Evolutionary conservation across 805 yeast species (phyloP), one percentile per base, ranked within the genome.

Genomic region (Candida jianshihensis): DNA sequence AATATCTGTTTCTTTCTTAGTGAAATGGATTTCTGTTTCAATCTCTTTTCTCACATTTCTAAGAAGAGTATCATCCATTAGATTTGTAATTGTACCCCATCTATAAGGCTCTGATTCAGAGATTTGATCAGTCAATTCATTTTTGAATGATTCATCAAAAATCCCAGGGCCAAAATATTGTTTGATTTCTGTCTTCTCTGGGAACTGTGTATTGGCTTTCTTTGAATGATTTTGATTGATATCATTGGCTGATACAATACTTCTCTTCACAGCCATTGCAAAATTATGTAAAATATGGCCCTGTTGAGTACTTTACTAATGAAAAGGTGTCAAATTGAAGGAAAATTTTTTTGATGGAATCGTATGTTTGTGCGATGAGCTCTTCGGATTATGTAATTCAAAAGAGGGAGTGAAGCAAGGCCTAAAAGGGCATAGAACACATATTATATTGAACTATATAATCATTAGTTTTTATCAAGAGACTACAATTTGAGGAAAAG

Each of bases 1-100:
- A 44, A 92, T 92, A 56, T 92, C 99, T 0, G 99, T 92, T 59
- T 94, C 99, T 59, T 94, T 92, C 48, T 80, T 77, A 9, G 97
- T 88, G 66, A 94, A 92, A 30, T 85, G 92, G 42, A 92, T 81
- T 51, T 88, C 82, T 3, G 69, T 62, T 45, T 85, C 71, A 19
- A 94, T 88, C 57, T 92, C 98, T 39, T 75, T 74, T 34, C 97
- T 72, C 2, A 94, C 97, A 21, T 73, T 70, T 43, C 92, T 66
- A 36, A 92, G 62, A 26, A 94, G 61, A 2, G 77, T 73, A 45
- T 90, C 95, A 54, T 89, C 75, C 28, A 92, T 69, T 32, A 92
- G 63, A 24, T 78, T 71, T 17, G 65, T 68, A 33, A 92, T 81
- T 12, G 88, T 78, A 3, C 97, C 97, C 89, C 97, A 90, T 53